Evolutionary conservation across 352 stramenopile species (phyloP), one percentile per base, ranked within the genome.

Genomic region (Pythium utonaiense): DNA sequence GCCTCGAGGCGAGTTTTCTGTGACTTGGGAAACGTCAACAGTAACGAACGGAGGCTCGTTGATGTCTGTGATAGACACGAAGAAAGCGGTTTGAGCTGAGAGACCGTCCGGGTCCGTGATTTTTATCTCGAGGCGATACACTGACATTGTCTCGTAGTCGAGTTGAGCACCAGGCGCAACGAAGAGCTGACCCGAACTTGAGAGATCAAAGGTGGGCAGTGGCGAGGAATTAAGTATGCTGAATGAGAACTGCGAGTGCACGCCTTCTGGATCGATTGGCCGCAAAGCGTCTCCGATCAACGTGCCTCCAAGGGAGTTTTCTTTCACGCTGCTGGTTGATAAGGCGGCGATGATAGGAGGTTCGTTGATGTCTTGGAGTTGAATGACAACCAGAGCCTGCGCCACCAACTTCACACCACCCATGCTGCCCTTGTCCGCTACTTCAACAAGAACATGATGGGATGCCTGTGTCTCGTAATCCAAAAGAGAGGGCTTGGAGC

Each of bases 1-100:
- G 28, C 78, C 75, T 36, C 57, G 64, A 24, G 70, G 64, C 1
- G 71, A 19, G 41, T 88, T 85, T 28, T 88, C 78, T 0, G 57
- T n/a, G 7, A 88, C 10, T 3, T 53, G 9, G n/a, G 40, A 51
- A 10, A 64, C n/a, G 1, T 64, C 51, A 10, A 74, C 17, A 3
- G 57, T 31, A 8, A 73, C 34, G 1, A 55, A 65, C 16, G 71
- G 71, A 9, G 67, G 47, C 30, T 78, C 71, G 51, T 78, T 78
- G 5, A 76, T 60, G 31, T 78, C 58, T 16, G 67, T 14, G 3
- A 78, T 30, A 5, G 40, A 66, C 22, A 78, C 51, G 13, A 61
- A 19, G 12, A 78, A 59, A 1, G 49, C 22, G 1, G 51, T 41
- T 8, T 57, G 27, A 0, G 57, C 42, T 19, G 27, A 64, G 13